phyloP scores from a whole-genome alignment of 768 basidiomycete species.

The Wakefieldia striispora region DNA sequence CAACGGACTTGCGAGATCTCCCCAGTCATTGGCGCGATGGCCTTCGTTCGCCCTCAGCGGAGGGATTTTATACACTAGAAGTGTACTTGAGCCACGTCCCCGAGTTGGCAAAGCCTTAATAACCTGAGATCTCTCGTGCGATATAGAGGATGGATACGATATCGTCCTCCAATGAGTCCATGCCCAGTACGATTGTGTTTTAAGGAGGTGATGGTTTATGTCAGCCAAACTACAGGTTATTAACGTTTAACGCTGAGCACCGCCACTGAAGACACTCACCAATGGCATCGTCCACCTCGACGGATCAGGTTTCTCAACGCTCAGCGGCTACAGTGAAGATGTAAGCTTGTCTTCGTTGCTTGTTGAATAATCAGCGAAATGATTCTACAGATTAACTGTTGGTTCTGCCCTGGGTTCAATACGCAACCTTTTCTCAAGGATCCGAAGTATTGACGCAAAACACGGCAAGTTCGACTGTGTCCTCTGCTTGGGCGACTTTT shows the following conservation, averaged over 20 bases:
- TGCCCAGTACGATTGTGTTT: conserved; percentile 20
- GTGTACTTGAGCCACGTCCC: conserved; percentile 19
- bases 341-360: conserved; percentile 16
- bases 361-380: neutral
- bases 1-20: conserved; percentile 74
- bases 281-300: conserved; percentile 27
- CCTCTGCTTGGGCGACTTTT: conserved; percentile 84
- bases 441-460: conserved; percentile 82
- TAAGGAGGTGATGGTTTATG: conserved; percentile 17
- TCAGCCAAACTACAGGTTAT: conserved; percentile 16
- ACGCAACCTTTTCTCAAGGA: conserved; percentile 71
- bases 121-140: conserved; percentile 88
- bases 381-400: conserved; percentile 57
- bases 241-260: neutral
- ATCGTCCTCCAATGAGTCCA: conserved; percentile 68
- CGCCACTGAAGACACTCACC: neutral
- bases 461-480: conserved; percentile 91
- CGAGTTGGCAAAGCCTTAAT: conserved; percentile 21
- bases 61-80: conserved; percentile 85
- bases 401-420: conserved; percentile 80
- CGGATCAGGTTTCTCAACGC: conserved; percentile 1
- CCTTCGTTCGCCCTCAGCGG: conserved; percentile 84
- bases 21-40: conserved; percentile 91
- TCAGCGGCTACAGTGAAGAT: conserved; percentile 28
- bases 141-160: conserved; percentile 89